Conservation (phyloP, 1,284 basidiomycete genomes). For the Leccinum angustisporum region DNA sequence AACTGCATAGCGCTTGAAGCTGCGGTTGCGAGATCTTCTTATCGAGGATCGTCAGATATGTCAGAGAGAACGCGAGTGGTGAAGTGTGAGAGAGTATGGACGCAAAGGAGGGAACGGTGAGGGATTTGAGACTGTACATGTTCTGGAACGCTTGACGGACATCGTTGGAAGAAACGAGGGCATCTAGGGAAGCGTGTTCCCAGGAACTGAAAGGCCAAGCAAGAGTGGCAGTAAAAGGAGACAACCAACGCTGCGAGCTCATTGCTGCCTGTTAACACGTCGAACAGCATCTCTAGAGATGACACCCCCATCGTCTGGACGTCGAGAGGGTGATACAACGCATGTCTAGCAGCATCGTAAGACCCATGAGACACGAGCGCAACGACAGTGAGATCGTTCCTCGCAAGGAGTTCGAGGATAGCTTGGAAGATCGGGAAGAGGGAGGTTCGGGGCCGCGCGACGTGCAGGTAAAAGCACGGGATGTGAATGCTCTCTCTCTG, state of each 20-base stretch:
- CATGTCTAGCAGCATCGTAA: slow-evolving; percentile 21
- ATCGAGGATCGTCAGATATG: slow-evolving; percentile 31
- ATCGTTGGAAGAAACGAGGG: slow-evolving; percentile 7
- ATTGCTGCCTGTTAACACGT: slow-evolving; percentile 17
- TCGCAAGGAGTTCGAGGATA: slow-evolving; percentile 26
- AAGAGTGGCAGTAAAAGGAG: slow-evolving; percentile 25
- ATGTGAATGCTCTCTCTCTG: neutral
- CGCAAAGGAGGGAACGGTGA: slow-evolving; percentile 29
- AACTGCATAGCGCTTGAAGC: slow-evolving; percentile 20
- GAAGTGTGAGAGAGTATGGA: slow-evolving; percentile 22
- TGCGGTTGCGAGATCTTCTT: slow-evolving; percentile 25
- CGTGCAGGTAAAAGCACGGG: neutral
- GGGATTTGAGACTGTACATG: slow-evolving; percentile 30
- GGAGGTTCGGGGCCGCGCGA: neutral
- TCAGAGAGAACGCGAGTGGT: slow-evolving; percentile 24
- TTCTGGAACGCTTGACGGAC: slow-evolving; percentile 30
- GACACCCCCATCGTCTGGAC: slow-evolving; percentile 15
- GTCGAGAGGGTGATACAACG: slow-evolving; percentile 26
- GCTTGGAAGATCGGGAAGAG: slow-evolving; percentile 22
- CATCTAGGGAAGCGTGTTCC: slow-evolving; percentile 9
- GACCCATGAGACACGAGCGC: slow-evolving; percentile 25
- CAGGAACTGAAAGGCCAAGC: slow-evolving; percentile 20
- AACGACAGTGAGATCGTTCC: slow-evolving; percentile 17
- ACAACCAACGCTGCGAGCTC: slow-evolving; percentile 28
- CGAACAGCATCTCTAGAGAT: slow-evolving; percentile 18